Percentiles rank a stretch among this genome's conserved stretches.
Evolutionary conservation across 306 rosid species (phyloP).

Genomic region (Dryas octopetala): DNA sequence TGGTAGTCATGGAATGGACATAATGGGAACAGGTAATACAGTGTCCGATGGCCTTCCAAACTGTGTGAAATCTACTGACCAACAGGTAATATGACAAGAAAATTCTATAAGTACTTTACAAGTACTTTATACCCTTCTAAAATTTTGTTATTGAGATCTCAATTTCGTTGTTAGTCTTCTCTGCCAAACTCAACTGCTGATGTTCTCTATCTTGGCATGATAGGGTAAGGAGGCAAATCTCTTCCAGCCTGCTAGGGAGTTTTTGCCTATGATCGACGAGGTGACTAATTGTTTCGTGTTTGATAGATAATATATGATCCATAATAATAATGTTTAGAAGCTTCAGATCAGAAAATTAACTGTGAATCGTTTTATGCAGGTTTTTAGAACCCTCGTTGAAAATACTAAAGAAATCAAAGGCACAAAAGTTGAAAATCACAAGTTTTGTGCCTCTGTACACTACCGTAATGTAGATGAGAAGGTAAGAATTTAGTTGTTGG

Average conservation of each 20-base stretch:
- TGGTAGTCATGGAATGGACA: conserved; percentile 99
- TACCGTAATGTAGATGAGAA: conserved; percentile 90
- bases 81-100: conserved; percentile 35
- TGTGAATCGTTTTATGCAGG: conserved; percentile 40
- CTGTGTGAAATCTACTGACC: conserved; percentile 52
- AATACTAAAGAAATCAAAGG: conserved; percentile 70
- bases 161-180: too few species aligned
- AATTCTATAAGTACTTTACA: not conserved
- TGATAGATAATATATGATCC: not conserved
- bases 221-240: conserved; percentile 77
- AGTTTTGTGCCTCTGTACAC: conserved; percentile 94
- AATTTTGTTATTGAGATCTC: not conserved
- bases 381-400: conserved; percentile 77
- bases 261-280: conserved; percentile 83
- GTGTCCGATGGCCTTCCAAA: conserved; percentile 45
- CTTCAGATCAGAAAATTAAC: not conserved
- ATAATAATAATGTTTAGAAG: not conserved
- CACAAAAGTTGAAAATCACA: conserved; percentile 85
- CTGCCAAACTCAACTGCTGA: not conserved
- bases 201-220: conserved; percentile 18
- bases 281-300: conserved; percentile 30
- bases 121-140: not conserved
- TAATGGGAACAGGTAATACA: conserved; percentile 58
- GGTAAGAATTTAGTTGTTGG: conserved; percentile 30
- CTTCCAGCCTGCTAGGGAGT: conserved; percentile 88